Base-by-base conservation (phyloP, 176 grass and related monocot species). In the Guadua angustifolia region DNA sequence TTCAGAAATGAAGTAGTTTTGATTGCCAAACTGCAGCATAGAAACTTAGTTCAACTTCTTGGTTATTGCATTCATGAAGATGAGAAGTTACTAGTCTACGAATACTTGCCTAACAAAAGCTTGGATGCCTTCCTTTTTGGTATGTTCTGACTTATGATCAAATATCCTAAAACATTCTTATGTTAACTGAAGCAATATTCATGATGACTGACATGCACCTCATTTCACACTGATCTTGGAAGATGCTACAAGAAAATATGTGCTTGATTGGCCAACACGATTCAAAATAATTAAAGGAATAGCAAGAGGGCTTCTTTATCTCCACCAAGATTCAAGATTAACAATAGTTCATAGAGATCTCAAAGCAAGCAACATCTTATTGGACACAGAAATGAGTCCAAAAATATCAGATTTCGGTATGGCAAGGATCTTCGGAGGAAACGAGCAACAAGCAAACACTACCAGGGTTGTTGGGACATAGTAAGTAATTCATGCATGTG, bases 321-420 rank as follows among this genome's bases (percentile, higher is more conserved):
- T 93, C 3, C 91, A 93, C 36, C 87, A 82, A 33, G 87, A 93
- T 81, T 90, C 88, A 83, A 93, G 88, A 73, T 77, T 90, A 51
- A 90, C 73, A 12, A 90, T 93, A 89, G 74, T 86, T 45, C 85
- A 86, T 53, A 80, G 77, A 74, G 84, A 86, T 56, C 63, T 89
- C 13, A 92, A 92, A 80, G 70, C 87, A 55, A 77, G 87, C 26
- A 93, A 93, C 59, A 65, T 93, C 60, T 73, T 93, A 26, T 78
- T 93, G 12, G 88, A 90, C 50, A 21, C 43, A 1, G 53, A 87
- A 18, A 84, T 93, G 76, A 82, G 6, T 5, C 80, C 91, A 5
- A 93, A 93, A 72, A 93, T 93, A 60, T 93, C 91, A 11, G 91
- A 90, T 69, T 93, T 93, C 3, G 91, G 91, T 51, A 93, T 82